These are phyloP conservation scores for Pterula multifida DNA, from an alignment of 1,284 basidiomycete genomes.

Conservation along the genomic window DNA sequence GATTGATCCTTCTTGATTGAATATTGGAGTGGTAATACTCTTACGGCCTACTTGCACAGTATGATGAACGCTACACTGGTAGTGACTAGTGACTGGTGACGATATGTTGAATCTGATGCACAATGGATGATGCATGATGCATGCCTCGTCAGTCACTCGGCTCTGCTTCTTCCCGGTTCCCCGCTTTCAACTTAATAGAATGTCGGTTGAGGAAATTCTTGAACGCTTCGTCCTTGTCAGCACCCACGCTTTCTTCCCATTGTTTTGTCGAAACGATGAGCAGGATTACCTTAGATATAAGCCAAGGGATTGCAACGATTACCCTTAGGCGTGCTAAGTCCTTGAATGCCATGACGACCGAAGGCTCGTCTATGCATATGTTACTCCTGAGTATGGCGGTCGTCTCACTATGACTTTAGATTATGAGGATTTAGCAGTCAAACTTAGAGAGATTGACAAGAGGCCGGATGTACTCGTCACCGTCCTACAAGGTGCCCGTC, in stretches of 20 bases:
- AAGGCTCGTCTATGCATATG: constrained; percentile 26
- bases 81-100: too few species aligned
- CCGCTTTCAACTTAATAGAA: background rate
- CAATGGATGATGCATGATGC: too few species aligned
- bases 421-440: constrained; percentile 47
- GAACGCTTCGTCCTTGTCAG: background rate
- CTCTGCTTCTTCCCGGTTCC: background rate
- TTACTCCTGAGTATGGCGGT: background rate
- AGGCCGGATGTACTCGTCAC: constrained; percentile 53
- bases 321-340: constrained; percentile 48
- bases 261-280: background rate
- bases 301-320: constrained; percentile 43
- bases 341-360: constrained; percentile 46
- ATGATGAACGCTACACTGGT: too few species aligned
- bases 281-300: background rate
- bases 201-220: background rate
- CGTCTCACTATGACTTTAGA: constrained; percentile 24
- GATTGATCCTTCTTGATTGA: too few species aligned
- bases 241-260: background rate
- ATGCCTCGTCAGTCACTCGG: background rate
- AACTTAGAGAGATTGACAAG: constrained; percentile 43
- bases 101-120: too few species aligned
- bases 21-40: too few species aligned
- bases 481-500: constrained; percentile 47
- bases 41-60: too few species aligned